Evolutionary conservation across 352 stramenopile species (phyloP).

Genomic region (Phytophthora megakarya): DNA sequence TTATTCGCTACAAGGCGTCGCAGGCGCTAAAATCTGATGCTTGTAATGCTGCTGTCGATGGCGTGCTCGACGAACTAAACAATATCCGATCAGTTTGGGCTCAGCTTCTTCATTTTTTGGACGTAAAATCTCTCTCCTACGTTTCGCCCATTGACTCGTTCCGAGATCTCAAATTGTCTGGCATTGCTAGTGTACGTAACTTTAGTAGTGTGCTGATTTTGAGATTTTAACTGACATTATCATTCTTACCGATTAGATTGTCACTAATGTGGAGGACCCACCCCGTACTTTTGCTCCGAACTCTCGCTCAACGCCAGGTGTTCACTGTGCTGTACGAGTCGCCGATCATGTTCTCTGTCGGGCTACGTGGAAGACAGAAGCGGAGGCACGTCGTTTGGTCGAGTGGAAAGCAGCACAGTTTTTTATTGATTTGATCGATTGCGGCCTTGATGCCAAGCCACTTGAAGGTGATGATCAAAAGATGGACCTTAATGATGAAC

Average conservation of each 20-base stretch:
- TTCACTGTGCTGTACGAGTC: slow-evolving; percentile 49
- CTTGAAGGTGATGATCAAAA: slow-evolving; percentile 42
- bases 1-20: slow-evolving; percentile 54
- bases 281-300: slow-evolving; percentile 23
- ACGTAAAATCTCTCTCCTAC: slow-evolving; percentile 60
- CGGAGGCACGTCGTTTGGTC: slow-evolving; percentile 51
- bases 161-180: slow-evolving; percentile 60
- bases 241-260: slow-evolving; percentile 42
- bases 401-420: slow-evolving; percentile 64
- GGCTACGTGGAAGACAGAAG: slow-evolving; percentile 54
- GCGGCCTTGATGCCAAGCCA: slow-evolving; percentile 55
- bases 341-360: slow-evolving; percentile 53
- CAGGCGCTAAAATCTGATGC: slow-evolving; percentile 59
- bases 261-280: slow-evolving; percentile 39
- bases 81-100: slow-evolving; percentile 58
- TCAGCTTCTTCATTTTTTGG: slow-evolving; percentile 74
- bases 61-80: slow-evolving; percentile 58
- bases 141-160: slow-evolving; percentile 63
- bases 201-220: slow-evolving; percentile 4
- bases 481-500: slow-evolving; percentile 38
- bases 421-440: slow-evolving; percentile 74
- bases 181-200: slow-evolving; percentile 64
- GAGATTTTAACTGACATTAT: slow-evolving; percentile 6
- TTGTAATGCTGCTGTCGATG: slow-evolving; percentile 65
- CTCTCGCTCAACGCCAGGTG: slow-evolving; percentile 21